These are phyloP conservation scores for Piper longum DNA, from an alignment of 164 flowering plant genomes.

Conservation along the genomic window DNA sequence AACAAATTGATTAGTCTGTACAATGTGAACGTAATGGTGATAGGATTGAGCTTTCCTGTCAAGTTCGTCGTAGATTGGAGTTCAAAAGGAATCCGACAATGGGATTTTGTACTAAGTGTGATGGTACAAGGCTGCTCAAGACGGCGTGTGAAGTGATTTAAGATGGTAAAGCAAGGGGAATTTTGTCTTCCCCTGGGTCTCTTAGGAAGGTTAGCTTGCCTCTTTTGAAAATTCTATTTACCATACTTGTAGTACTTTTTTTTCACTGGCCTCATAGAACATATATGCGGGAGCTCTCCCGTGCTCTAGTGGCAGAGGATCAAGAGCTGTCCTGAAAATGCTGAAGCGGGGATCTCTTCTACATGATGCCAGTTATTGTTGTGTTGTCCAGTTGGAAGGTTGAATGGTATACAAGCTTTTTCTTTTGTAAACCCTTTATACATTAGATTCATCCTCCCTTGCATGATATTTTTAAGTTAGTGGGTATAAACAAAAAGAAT, in stretches of 20 bases:
- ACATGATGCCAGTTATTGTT: constrained; percentile 78
- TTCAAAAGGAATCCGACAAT: constrained; percentile 33
- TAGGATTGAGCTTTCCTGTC: constrained; percentile 29
- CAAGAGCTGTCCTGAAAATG: constrained; percentile 69
- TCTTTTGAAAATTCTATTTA: neutral
- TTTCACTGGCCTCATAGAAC: too few species aligned
- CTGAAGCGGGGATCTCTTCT: constrained; percentile 38
- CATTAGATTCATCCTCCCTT: neutral
- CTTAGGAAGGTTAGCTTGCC: constrained; percentile 56
- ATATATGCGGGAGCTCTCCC: too few species aligned
- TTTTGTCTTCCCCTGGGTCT: constrained; percentile 67
- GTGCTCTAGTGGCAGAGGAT: constrained; percentile 76
- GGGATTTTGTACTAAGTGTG: constrained; percentile 51
- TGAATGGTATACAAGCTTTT: constrained; percentile 49
- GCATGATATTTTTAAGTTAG: too few species aligned
- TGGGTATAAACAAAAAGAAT: neutral
- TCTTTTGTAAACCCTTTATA: constrained; percentile 4
- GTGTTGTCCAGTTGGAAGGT: constrained; percentile 76
- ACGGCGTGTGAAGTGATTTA: constrained; percentile 85
- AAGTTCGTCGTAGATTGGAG: constrained; percentile 37
- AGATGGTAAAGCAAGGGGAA: constrained; percentile 75
- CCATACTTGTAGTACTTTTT: too few species aligned
- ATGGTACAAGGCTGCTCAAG: constrained; percentile 82
- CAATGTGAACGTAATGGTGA: constrained; percentile 5
- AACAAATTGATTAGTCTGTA: constrained; percentile 1